Conservation (phyloP, 108 stramenopile species). For the Discostella pseudostelligera region DNA sequence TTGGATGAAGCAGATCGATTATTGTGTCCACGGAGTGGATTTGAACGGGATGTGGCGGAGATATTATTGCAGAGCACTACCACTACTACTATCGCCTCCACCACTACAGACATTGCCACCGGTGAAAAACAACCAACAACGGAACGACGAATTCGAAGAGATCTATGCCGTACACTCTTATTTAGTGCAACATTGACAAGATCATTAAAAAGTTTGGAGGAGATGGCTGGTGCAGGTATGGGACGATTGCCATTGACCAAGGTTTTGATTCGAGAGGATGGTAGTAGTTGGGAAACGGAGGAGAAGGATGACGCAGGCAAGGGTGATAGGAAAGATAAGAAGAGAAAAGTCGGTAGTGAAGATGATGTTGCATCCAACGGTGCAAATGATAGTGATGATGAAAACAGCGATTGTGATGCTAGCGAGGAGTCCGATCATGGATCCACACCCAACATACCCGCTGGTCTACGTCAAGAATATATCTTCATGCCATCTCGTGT, state of each 20-base stretch:
- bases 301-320: constrained; percentile 1
- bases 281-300: constrained; percentile 2
- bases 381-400: constrained; percentile 22
- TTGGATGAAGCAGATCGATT: constrained; percentile 98
- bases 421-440: constrained; percentile 24
- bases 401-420: constrained; percentile 12
- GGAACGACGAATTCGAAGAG: constrained; percentile 44
- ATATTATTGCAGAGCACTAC: constrained; percentile 67
- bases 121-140: constrained; percentile 14
- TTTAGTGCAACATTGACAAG: constrained; percentile 96
- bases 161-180: constrained; percentile 87
- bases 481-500: constrained; percentile 93
- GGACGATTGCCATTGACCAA: constrained; percentile 71
- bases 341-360: neutral
- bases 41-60: constrained; percentile 90
- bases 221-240: constrained; percentile 71
- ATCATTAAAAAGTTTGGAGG: constrained; percentile 77
- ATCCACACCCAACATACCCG: constrained; percentile 77
- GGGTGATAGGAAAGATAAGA: constrained; percentile 14
- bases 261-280: constrained; percentile 63
- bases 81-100: neutral
- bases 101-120: neutral
- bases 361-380: constrained; percentile 20
- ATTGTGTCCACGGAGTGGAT: constrained; percentile 74
- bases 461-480: constrained; percentile 90